Evolutionary conservation across 306 rosid genomes (phyloP), one percentile per base, ranked within the genome.

Genomic region (Geum urbanum): DNA sequence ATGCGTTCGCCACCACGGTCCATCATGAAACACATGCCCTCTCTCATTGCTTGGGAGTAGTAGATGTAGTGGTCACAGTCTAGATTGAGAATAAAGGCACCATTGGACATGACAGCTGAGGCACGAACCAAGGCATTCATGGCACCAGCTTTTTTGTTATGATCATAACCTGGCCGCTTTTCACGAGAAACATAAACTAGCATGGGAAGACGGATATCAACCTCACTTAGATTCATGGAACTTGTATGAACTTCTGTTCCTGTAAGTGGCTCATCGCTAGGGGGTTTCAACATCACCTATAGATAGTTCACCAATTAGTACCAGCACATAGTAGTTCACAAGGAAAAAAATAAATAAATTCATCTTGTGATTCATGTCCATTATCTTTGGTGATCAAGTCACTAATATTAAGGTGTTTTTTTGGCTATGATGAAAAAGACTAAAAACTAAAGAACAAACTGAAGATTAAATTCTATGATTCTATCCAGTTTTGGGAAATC

Each of bases 1-100:
- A 87, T 79, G 20, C 52, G 80, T 2, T 89, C 96, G 3, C 96
- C 96, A 44, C 77, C 96, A 1, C 79, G 82, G 85, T 89, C 96
- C 96, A 89, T 87, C 96, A 89, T 89, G 86, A 85, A 87, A 83
- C 96, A 89, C 88, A 89, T 89, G 11, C 96, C 96, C 79, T 89
- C 96, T 71, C 96, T 86, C 64, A 87, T 0, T 13, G 96, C 96
- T 47, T 78, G 71, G 37, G 96, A 89, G 74, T 89, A 85, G 70
- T 69, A 81, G 62, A 89, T 80, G 81, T 89, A 89, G 73, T 89
- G 96, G 64, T 89, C 96, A 51, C 96, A 89, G 63, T 89, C 96
- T 8, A 89, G 89, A 70, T 89, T 87, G 32, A 89, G 90, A 47
- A 89, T 89, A 87, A 89, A 89, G 20, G 96, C 81, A 10, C 92